Evolutionary conservation across 768 basidiomycete species (phyloP), one percentile per base, ranked within the genome.

Genomic region (Lyophyllum decastes): DNA sequence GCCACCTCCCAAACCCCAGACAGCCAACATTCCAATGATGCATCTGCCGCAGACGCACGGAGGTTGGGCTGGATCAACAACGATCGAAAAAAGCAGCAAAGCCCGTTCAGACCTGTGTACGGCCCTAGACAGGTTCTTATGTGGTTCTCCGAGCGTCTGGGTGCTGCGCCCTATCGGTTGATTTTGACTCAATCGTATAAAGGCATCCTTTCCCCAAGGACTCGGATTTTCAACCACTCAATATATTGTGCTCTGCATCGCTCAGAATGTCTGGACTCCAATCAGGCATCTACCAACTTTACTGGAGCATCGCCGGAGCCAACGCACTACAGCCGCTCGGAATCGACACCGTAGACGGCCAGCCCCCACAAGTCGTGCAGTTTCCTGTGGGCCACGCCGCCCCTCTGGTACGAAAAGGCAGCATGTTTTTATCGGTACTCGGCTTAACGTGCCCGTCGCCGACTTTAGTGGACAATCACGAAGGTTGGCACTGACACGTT

Each of bases 281-380:
- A 21, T 38, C 45, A 35, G 54, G 54, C 54, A 30, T 55, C 33
- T 55, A 52, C 22, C 46, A 55, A 34, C 46, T 55, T n/a, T 49
- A 49, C 26, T 55, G 46, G 16, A 30, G 30, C 30, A 30, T 30
- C 10, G 30, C 54, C 17, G 34, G 6, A 21, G 4, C 17, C 11
- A 40, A 14, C n/a, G 40, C 2, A 4, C 40, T 41, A 19, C 17
- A 19, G 24, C 54, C 54, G 7, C 54, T 49, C 34, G 45, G 47
- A 6, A 26, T 55, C 22, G 54, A 55, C 54, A 49, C 33, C 16
- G 38, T 55, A 21, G 47, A 55, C n/a, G 54, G 54, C 27, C 54
- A 55, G 21, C 47, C 54, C 12, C 46, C 47, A 7, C 54, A 55
- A 41, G 54, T 49, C 17, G 54, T 55, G 10, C 33, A 49, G 19